Conservation (phyloP, 495 filamentous ascomycete species). For the Amniculicola lignicola region DNA sequence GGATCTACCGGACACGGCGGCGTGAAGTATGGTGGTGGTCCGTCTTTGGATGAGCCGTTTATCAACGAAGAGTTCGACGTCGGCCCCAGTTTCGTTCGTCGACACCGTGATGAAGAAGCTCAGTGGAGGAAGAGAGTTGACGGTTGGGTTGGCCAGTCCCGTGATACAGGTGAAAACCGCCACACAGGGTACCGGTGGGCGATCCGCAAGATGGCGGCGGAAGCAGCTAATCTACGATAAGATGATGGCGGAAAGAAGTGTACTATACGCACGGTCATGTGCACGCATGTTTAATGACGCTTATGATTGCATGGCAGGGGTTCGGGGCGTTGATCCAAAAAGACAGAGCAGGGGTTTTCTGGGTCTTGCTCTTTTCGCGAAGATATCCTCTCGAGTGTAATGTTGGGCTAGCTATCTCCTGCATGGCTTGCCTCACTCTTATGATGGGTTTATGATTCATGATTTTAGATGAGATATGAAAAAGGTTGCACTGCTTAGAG, state of each 20-base stretch:
- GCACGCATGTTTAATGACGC: slow-evolving; percentile 22
- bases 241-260: slow-evolving; percentile 11
- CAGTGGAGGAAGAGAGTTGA: slow-evolving; percentile 82
- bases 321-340: neutral
- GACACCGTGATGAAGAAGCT: slow-evolving; percentile 87
- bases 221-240: neutral
- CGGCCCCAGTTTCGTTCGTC: slow-evolving; percentile 85
- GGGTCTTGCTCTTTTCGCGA: neutral
- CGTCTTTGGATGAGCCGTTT: slow-evolving; percentile 34
- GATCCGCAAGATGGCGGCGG: slow-evolving; percentile 15
- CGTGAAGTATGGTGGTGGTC: slow-evolving; percentile 7
- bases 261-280: slow-evolving; percentile 8
- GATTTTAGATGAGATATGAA: slow-evolving; percentile 24
- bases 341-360: neutral
- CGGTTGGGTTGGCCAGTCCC: slow-evolving; percentile 62
- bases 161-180: slow-evolving; percentile 52
- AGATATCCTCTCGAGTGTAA: slow-evolving; percentile 27
- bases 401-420: slow-evolving; percentile 25
- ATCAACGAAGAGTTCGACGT: slow-evolving; percentile 93
- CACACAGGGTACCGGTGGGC: slow-evolving; percentile 34
- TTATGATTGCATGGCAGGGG: slow-evolving; percentile 21
- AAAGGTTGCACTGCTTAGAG: slow-evolving; percentile 14
- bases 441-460: slow-evolving; percentile 28
- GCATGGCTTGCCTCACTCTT: slow-evolving; percentile 32
- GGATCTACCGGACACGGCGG: slow-evolving; percentile 2